These are phyloP conservation scores for Erythrophleum ivorense DNA, from an alignment of 331 rosid genomes.

Conservation along the genomic window DNA sequence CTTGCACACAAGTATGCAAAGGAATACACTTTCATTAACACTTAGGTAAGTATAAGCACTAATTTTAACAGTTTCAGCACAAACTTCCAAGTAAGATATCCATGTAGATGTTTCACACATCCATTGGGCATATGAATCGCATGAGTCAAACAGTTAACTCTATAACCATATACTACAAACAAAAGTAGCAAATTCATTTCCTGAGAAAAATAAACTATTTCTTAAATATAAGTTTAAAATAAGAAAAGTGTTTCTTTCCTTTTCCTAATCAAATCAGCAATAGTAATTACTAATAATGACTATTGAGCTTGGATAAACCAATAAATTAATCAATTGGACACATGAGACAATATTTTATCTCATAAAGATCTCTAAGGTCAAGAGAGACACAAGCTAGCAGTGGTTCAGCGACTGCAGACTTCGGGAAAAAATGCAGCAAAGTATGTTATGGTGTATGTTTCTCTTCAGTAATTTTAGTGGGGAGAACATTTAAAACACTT, in stretches of 20 bases:
- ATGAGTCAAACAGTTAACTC: not conserved
- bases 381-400: conserved; percentile 7
- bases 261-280: not conserved
- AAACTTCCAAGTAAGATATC: not conserved
- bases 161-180: not conserved
- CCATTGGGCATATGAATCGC: not conserved
- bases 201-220: not conserved
- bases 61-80: not conserved
- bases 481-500: not conserved
- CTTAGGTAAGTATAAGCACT: not conserved
- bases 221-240: not conserved
- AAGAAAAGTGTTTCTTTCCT: not conserved
- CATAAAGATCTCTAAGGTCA: not conserved
- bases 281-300: not conserved
- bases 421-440: not conserved
- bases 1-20: not conserved
- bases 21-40: not conserved
- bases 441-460: not conserved
- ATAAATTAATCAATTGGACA: not conserved
- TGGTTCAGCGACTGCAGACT: conserved; percentile 9
- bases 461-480: not conserved
- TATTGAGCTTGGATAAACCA: not conserved
- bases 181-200: conserved; percentile 1
- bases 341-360: not conserved
- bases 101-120: not conserved